These are phyloP conservation scores for Yamadazyma oceani DNA, from an alignment of 1,139 yeast genomes.

Conservation along the genomic window DNA sequence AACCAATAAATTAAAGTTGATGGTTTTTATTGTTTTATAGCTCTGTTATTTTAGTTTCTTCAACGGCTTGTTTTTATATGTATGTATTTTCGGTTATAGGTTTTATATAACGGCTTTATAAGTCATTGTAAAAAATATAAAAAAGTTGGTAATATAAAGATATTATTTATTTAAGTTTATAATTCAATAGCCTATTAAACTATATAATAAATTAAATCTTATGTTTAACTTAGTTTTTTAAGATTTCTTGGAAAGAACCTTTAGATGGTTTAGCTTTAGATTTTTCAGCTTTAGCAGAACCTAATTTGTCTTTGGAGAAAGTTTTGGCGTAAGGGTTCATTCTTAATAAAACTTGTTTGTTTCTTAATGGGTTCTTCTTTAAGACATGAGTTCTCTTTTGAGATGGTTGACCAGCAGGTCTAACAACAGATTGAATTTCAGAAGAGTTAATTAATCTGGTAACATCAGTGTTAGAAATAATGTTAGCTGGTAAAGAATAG, in stretches of 20 bases:
- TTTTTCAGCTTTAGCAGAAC: slow-evolving; percentile 76
- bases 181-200: slow-evolving; percentile 6
- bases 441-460: slow-evolving; percentile 98
- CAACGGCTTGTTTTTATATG: background rate
- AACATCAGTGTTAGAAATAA: slow-evolving; percentile 93
- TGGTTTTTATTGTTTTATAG: background rate
- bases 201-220: background rate
- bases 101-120: background rate
- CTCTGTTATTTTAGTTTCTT: slow-evolving; percentile 6
- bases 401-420: slow-evolving; percentile 93
- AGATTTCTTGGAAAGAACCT: slow-evolving; percentile 68
- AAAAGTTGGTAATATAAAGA: too few species aligned
- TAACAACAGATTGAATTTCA: slow-evolving; percentile 96
- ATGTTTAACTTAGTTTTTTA: slow-evolving; percentile 45
- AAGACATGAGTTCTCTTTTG: slow-evolving; percentile 94
- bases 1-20: slow-evolving; percentile 20
- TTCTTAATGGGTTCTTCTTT: slow-evolving; percentile 99
- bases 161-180: background rate
- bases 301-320: slow-evolving; percentile 87
- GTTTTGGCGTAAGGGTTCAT: slow-evolving; percentile 99
- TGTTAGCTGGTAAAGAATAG: slow-evolving; percentile 91
- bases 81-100: slow-evolving; percentile 4
- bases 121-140: too few species aligned
- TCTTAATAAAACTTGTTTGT: slow-evolving; percentile 97
- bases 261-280: slow-evolving; percentile 66